Base-by-base conservation (phyloP, 208 protist species). In the Crithidia acanthocephali region DNA sequence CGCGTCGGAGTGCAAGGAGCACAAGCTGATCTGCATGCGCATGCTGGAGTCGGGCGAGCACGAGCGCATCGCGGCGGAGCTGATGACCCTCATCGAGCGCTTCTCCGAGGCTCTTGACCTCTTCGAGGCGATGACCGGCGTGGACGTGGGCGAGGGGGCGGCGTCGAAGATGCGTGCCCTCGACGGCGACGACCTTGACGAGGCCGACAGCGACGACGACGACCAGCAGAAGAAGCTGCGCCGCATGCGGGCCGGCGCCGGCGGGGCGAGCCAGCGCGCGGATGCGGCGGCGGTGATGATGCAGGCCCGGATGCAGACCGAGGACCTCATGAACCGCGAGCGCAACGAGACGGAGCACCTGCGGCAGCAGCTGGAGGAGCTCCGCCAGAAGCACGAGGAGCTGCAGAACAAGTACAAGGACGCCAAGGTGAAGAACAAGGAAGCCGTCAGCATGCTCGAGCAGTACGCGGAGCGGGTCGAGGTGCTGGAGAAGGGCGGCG, bases 341-440 rank as follows among this genome's bases (percentile, higher is more conserved):
- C 87, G 86, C 48, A 62, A 30, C 42, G 87, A 94, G 72, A 80
- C 69, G 23, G 72, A 85, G 6, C 33, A 85, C 59, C 80, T 94
- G 28, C 88, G 84, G 48, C 58, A 68, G 44, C 79, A 95, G 67
- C 83, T 94, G n/a, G 88, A 93, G 64, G 85, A 90, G 32, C 80
- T 95, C 13, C 90, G 83, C 52, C 79, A 69, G 53, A 87, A 93
- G 74, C 80, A 95, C 74, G 92, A 93, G 68, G 83, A 97, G 28
- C 68, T 97, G 44, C 88, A 94, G 65, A 92, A 92, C 73, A 97
- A 97, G 76, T 97, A 94, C 82, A 97, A 95, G 75, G 92, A 97
- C 58, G 92, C 90, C 32, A 97, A 97, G 84, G 64, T 72, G 22
- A 95, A 94, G 79, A 97, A 95, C 74, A 95, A 85, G 76, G 83